Evolutionary conservation across 768 basidiomycete species (phyloP).

Genomic region (Tylopilus intermedius): DNA sequence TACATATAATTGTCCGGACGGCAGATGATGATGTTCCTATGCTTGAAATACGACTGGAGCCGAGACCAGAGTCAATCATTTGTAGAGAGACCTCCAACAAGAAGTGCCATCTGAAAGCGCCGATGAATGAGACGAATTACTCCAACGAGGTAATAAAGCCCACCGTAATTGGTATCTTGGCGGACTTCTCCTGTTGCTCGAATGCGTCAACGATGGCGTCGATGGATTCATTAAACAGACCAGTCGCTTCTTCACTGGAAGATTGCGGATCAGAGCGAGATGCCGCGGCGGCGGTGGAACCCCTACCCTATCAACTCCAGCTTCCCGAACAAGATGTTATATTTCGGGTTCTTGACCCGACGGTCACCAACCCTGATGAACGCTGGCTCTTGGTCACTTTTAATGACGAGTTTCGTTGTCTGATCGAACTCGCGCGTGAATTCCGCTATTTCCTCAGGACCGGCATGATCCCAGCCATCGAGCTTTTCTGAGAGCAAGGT

Average conservation of each 20-base stretch:
- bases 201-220: too few species aligned
- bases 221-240: too few species aligned
- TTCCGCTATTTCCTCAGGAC: too few species aligned
- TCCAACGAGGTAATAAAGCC: not conserved
- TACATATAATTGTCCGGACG: not conserved
- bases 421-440: too few species aligned
- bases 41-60: not conserved
- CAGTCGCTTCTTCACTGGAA: too few species aligned
- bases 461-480: not conserved
- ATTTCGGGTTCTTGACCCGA: not conserved
- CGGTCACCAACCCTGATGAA: too few species aligned
- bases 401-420: too few species aligned
- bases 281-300: not conserved
- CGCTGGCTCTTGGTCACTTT: too few species aligned
- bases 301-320: conserved; percentile 9
- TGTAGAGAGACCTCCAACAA: not conserved
- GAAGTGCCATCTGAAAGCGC: not conserved
- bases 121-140: not conserved
- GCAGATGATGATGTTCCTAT: not conserved
- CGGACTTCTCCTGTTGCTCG: too few species aligned
- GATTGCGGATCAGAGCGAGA: not conserved
- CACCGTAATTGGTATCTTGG: too few species aligned
- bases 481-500: not conserved
- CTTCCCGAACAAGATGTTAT: conserved; percentile 3
- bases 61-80: not conserved